phyloP scores from a whole-genome alignment of 2,329 filamentous ascomycete genomes.

The Botryotinia calthae region DNA sequence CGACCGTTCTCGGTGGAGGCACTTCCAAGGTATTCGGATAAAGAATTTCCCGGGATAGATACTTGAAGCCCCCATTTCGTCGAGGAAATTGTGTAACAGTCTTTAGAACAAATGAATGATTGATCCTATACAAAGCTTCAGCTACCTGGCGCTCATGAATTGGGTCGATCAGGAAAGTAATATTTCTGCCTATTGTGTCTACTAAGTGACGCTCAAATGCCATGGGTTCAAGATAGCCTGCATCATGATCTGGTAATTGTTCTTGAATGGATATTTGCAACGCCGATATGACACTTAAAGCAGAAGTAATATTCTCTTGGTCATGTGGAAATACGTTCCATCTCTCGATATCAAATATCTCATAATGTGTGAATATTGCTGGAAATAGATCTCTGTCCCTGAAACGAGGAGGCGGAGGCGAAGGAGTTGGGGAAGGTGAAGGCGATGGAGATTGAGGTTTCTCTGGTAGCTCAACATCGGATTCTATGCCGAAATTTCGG shows the following conservation, averaged over 20 bases:
- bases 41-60: background rate
- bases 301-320: background rate
- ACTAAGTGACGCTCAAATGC: background rate
- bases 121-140: background rate
- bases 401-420: background rate
- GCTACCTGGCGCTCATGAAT: conserved; percentile 1
- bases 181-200: background rate
- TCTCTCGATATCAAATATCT: background rate
- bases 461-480: background rate
- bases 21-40: background rate
- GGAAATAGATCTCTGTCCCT: background rate
- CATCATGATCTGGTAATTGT: background rate
- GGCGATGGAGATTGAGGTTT: background rate
- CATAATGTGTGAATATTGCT: background rate
- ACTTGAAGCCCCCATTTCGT: background rate
- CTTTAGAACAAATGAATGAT: conserved; percentile 1
- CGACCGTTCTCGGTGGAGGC: background rate
- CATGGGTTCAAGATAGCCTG: background rate
- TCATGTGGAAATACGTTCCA: background rate
- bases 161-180: background rate
- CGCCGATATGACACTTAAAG: background rate
- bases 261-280: background rate
- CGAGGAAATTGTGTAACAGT: background rate
- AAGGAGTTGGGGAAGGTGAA: background rate
- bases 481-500: background rate